Base-by-base conservation (phyloP, 1,284 basidiomycete genomes). In the Porogramme epimiltina region DNA sequence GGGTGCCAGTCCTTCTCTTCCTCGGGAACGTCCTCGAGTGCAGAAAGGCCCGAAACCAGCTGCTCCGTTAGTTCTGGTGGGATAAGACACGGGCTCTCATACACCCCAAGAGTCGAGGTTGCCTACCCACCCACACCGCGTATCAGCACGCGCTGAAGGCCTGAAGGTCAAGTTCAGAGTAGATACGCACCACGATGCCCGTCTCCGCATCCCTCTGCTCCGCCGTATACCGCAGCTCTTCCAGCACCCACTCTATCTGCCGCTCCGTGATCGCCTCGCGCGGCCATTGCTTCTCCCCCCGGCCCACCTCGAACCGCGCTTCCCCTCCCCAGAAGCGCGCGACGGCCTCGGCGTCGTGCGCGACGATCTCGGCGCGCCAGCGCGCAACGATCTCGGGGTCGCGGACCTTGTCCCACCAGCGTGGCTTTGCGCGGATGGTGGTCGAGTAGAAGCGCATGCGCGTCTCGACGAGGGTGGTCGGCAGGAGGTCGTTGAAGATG, bases 141-240 rank as follows among this genome's bases (percentile, higher is more conserved):
- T 19, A 25, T 26, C 4, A 18, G 16, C 9, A n/a, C n/a, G 25
- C 18, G 4, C 9, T 36, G n/a, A 6, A 9, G 5, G 16, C 34
- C n/a, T n/a, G n/a, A n/a, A n/a, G n/a, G n/a, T n/a, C 5, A 13
- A 5, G 43, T 22, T n/a, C 16, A 33, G 23, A 9, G 28, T 13
- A 20, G 10, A 11, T 45, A 31, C 13, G 25, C 10, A 56, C 69
- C 55, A 67, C 71, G 76, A 51, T 51, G 4, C 44, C 28, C 3
- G 18, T 42, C 16, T 39, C 31, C 18, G 10, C 16, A 20, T 40
- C 39, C 2, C 23, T 15, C 31, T 42, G 20, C 2, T 22, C 6
- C 10, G 43, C 44, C 9, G 16, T 15, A 20, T 46, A 46, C 20
- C 22, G 25, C 18, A 51, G 25, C 19, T 51, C 44, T 28, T 39